Base-by-base conservation (phyloP, 163 green algal species). In the Scenedesmus sp. region DNA sequence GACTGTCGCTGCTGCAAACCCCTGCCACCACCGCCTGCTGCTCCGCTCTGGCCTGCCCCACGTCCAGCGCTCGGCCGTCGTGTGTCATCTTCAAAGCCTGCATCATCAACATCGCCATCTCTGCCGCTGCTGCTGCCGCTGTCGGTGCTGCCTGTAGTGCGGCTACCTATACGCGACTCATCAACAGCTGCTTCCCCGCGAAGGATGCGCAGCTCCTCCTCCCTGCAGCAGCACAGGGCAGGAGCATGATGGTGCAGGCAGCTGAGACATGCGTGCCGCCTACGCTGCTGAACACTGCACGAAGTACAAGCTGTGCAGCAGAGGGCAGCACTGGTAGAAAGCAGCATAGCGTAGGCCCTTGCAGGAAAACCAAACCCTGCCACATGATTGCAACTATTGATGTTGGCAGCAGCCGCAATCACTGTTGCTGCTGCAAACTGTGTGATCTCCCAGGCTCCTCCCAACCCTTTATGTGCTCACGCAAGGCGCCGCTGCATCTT, bases 401-500 rank as follows among this genome's bases (percentile, higher is more conserved):
- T n/a, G n/a, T n/a, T 30, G 1, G 26, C 30, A 1, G 73, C 73
- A 33, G 73, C 73, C 24, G 73, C 73, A 53, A 15, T 33, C n/a
- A 16, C 68, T 10, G 18, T 37, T 12, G 72, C 72, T 42, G 33
- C 72, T 42, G 72, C 72, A 42, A 24, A 18, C 3, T 12, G 33
- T 43, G 5, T 35, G 1, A 5, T 16, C 33, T 35, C 18, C 72
- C 33, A 20, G 37, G 12, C 3, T 24, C 73, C 37, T 26, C 1
- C 10, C 12, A 10, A n/a, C 72, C 22, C n/a, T 7, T 43, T n/a
- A 24, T 49, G 7, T 15, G 86, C 92, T 53, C 85, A 95, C 93
- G 90, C 91, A 35, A 98, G 92, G 37, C 94, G 90, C 88, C 94
- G 95, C 93, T 98, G 97, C 96, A 98, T 97, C 91, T 96, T 96